Evolutionary conservation across 228 moss, liverwort and hornwort species (phyloP).

Genomic region (Sphagnum magellanicum): DNA sequence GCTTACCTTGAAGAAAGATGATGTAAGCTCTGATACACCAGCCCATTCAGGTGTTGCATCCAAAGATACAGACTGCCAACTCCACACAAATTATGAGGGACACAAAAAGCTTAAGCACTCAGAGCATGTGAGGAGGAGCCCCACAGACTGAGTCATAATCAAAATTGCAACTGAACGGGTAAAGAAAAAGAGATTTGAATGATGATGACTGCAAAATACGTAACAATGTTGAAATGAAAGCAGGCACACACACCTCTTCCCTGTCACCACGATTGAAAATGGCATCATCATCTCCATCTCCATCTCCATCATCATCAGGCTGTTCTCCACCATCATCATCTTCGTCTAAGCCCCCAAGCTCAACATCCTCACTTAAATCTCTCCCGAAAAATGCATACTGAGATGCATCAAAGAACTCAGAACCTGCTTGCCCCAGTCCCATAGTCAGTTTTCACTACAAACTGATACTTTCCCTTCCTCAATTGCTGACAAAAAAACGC

Average conservation of each 20-base stretch:
- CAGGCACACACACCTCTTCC: constrained; percentile 26
- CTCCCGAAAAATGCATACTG: constrained; percentile 97
- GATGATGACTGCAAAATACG: no score
- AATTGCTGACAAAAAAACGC: no score
- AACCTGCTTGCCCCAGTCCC: constrained; percentile 25
- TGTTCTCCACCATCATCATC: constrained; percentile 63
- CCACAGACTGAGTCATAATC: background rate
- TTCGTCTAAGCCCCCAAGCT: constrained; percentile 87
- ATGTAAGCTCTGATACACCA: constrained; percentile 49
- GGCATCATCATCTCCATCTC: constrained; percentile 16
- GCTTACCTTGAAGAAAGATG: constrained; percentile 56
- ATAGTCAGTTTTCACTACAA: no score
- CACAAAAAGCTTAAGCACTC: no score
- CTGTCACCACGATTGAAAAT: constrained; percentile 30
- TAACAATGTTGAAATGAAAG: background rate
- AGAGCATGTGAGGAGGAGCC: background rate
- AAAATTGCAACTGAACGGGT: background rate
- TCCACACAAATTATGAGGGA: background rate
- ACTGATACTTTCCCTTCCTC: no score
- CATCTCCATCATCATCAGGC: constrained; percentile 38
- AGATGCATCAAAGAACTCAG: constrained; percentile 93
- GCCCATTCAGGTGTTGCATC: constrained; percentile 43
- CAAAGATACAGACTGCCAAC: constrained; percentile 31
- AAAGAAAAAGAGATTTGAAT: no score
- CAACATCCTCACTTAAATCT: constrained; percentile 62